Percentiles rank a stretch among this genome's conserved stretches.
Evolutionary conservation across 768 basidiomycete species (phyloP).

Genomic region (Rhodotorula kratochvilovae): DNA sequence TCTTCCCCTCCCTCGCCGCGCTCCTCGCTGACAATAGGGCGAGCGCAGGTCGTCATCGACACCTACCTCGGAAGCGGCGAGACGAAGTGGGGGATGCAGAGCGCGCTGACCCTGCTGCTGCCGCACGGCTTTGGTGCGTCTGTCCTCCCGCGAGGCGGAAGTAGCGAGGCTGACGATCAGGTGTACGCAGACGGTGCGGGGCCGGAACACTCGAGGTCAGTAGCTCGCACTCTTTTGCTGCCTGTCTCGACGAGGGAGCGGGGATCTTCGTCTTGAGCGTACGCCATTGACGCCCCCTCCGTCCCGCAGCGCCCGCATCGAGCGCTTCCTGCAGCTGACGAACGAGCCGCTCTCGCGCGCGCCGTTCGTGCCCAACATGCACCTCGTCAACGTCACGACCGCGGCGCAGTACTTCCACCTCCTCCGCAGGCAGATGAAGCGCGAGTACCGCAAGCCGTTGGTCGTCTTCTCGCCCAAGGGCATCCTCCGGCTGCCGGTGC

Average conservation of each 20-base stretch:
- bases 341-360: constrained; percentile 60
- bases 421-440: constrained; percentile 73
- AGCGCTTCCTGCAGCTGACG: constrained; percentile 87
- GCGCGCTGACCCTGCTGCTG: constrained; percentile 74
- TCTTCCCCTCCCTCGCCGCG: not conserved
- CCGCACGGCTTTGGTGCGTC: constrained; percentile 62
- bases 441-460: constrained; percentile 82
- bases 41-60: constrained; percentile 66
- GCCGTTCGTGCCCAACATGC: constrained; percentile 56
- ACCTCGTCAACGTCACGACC: constrained; percentile 83
- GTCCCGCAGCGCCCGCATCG: constrained; percentile 60
- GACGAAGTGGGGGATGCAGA: constrained; percentile 91
- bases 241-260: no score
- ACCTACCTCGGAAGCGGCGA: constrained; percentile 80
- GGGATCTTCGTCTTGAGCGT: not conserved
- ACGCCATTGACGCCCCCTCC: not conserved
- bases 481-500: constrained; percentile 67
- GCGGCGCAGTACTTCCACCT: constrained; percentile 91
- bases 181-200: constrained; percentile 71
- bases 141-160: not conserved
- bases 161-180: constrained; percentile 8
- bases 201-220: constrained; percentile 72
- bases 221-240: not conserved
- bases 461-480: constrained; percentile 81
- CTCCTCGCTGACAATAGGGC: constrained; percentile 39